Conservation (phyloP, 2,329 filamentous ascomycete genomes). For the Pleurostoma richardsiae region DNA sequence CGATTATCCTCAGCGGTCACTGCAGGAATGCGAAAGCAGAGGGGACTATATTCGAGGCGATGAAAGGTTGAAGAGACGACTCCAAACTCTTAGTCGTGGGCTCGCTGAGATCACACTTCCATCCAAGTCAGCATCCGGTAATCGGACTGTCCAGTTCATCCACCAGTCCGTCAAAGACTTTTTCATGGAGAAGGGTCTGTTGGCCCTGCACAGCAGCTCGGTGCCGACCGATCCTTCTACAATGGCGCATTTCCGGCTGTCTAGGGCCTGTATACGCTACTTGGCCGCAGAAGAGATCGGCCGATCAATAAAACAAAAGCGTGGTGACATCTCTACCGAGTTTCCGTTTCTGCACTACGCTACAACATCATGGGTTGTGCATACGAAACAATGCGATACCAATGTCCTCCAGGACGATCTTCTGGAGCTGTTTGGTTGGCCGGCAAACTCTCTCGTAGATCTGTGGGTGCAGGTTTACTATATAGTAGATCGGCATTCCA, state of each 20-base stretch:
- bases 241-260: constrained; percentile 13
- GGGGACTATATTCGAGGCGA: constrained; percentile 7
- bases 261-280: constrained; percentile 18
- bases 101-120: constrained; percentile 19
- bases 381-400: constrained; percentile 3
- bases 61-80: constrained; percentile 7
- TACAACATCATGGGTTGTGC: constrained; percentile 9
- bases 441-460: no score
- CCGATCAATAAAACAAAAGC: constrained; percentile 1
- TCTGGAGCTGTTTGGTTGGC: no score
- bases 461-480: no score
- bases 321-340: neutral
- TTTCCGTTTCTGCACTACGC: constrained; percentile 13
- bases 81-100: constrained; percentile 18
- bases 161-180: constrained; percentile 27
- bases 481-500: no score
- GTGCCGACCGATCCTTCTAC: constrained; percentile 5
- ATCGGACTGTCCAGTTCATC: constrained; percentile 25
- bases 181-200: constrained; percentile 17
- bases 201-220: constrained; percentile 5
- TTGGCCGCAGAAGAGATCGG: constrained; percentile 14
- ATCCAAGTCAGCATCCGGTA: no score
- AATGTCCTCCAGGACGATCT: no score
- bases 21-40: constrained; percentile 11
- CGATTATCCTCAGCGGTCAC: constrained; percentile 11